These are phyloP conservation scores for Venturia carpophila DNA, from an alignment of 2,329 filamentous ascomycete genomes.

Conservation along the genomic window DNA sequence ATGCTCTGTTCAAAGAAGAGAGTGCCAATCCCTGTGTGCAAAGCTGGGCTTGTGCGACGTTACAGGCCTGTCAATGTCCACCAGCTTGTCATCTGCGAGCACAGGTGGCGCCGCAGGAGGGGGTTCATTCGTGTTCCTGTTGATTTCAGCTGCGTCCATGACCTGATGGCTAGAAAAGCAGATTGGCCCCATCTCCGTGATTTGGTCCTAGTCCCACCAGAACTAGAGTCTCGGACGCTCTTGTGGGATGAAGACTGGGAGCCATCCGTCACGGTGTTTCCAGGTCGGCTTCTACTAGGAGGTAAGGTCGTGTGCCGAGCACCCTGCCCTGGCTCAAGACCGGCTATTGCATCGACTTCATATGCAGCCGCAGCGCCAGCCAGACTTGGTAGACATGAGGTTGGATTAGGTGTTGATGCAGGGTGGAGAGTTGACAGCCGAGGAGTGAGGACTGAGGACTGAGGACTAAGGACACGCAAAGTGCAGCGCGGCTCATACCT, in stretches of 20 bases:
- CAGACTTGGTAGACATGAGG: not conserved
- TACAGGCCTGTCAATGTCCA: not conserved
- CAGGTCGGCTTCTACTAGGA: not conserved
- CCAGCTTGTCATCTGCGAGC: not conserved
- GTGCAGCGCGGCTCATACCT: not conserved
- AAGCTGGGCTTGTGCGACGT: not conserved
- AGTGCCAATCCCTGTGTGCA: not conserved
- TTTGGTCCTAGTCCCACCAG: not conserved
- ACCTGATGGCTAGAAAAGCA: not conserved
- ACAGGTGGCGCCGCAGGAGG: not conserved
- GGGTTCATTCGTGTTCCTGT: not conserved
- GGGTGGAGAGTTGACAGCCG: not conserved
- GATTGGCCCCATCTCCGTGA: conserved; percentile 4
- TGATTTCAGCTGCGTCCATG: not conserved
- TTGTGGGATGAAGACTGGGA: not conserved
- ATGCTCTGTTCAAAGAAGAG: not conserved
- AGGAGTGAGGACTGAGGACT: not conserved
- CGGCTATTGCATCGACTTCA: not conserved
- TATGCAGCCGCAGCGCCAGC: not conserved
- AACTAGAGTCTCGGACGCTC: not conserved
- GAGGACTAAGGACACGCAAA: too few relatives aligned
- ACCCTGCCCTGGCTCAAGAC: not conserved
- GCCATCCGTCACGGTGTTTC: not conserved
- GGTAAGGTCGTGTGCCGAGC: not conserved
- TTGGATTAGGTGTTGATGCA: not conserved